Evolutionary conservation across 1,284 basidiomycete species (phyloP), one percentile per base, ranked within the genome.

Genomic region (Ustilago lituana): DNA sequence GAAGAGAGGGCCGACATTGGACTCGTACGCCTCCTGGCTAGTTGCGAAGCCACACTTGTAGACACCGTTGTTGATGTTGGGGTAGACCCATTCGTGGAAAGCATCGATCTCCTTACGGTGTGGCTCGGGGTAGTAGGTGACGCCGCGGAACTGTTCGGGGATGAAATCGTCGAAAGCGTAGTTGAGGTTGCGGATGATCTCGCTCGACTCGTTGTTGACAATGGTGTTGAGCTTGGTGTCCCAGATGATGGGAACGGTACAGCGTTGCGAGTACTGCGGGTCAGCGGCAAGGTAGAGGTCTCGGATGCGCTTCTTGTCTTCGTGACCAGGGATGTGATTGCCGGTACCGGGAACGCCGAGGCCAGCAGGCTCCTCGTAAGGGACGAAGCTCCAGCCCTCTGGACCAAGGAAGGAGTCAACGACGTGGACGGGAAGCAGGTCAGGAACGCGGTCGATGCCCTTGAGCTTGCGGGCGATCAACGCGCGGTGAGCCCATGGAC

Each of bases 11-110:
- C 58, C 51, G 31, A 95, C 90, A 19, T 90, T 90, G 20, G 85
- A 85, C 73, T 91, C 87, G 84, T 98, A 98, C 2, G 94, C 93
- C 33, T 86, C 84, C 76, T 92, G 91, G 0, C 87, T 87, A 1
- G 87, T 88, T 5, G 94, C 93, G 74, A 98, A 97, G 3, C 96
- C 96, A 2, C 88, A 84, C 79, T 89, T 91, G 86, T 98, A 98
- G 22, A 93, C 79, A 11, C 83, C 83, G 54, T 84, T 84, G 76
- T 84, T 84, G 74, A 84, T 73, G 26, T 47, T 59, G 3, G 75
- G 69, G 39, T 80, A 74, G 44, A 95, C 88, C 92, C 92, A 96
- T 9, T 86, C 88, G 78, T 97, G 94, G 60, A 96, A 79, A 41
- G 84, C 87, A 80, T 98, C 94, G 59, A 98, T 98, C 83, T 95